These are phyloP conservation scores for Pythium insidiosum DNA, from an alignment of 352 stramenopile species.

Conservation along the genomic window DNA sequence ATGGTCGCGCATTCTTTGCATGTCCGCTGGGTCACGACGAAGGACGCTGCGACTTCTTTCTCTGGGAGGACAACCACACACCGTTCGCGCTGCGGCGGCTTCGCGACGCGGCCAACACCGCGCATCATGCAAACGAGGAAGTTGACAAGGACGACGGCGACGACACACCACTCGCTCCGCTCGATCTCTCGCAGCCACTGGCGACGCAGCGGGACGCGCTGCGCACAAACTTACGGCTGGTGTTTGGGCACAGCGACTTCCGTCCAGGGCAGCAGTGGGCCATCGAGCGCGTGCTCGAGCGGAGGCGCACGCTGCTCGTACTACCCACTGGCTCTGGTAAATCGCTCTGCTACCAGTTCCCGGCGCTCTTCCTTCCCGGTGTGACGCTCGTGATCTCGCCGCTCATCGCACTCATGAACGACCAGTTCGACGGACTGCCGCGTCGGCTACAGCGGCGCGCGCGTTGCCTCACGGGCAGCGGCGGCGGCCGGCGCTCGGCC, in stretches of 20 bases:
- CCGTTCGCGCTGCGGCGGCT: conserved; percentile 53
- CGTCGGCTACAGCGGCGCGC: conserved; percentile 42
- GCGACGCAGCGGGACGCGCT: conserved; percentile 36
- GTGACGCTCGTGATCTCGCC: conserved; percentile 91
- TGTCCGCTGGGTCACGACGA: conserved; percentile 66
- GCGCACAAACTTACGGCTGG: conserved; percentile 63
- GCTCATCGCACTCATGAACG: conserved; percentile 91
- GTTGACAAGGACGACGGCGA: conserved; percentile 1
- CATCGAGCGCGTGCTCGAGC: conserved; percentile 61
- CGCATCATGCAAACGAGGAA: neutral
- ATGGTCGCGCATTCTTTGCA: conserved; percentile 60
- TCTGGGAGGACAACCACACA: conserved; percentile 77
- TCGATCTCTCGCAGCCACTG: conserved; percentile 39
- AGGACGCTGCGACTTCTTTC: conserved; percentile 77
- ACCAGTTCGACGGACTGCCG: conserved; percentile 85
- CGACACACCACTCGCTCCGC: conserved; percentile 9
- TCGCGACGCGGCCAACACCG: conserved; percentile 8
- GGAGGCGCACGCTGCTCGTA: conserved; percentile 84
- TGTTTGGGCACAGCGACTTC: conserved; percentile 82
- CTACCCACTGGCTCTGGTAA: conserved; percentile 98
- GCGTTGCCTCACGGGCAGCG: conserved; percentile 48
- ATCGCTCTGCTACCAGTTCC: conserved; percentile 97
- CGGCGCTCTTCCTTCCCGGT: conserved; percentile 68
- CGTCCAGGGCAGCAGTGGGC: conserved; percentile 78
- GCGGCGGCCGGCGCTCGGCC: too few species aligned